Percentiles rank a stretch among this genome's conserved stretches.
phyloP scores from a whole-genome alignment of 1,284 basidiomycete genomes.

The Rhodofomes roseus region DNA sequence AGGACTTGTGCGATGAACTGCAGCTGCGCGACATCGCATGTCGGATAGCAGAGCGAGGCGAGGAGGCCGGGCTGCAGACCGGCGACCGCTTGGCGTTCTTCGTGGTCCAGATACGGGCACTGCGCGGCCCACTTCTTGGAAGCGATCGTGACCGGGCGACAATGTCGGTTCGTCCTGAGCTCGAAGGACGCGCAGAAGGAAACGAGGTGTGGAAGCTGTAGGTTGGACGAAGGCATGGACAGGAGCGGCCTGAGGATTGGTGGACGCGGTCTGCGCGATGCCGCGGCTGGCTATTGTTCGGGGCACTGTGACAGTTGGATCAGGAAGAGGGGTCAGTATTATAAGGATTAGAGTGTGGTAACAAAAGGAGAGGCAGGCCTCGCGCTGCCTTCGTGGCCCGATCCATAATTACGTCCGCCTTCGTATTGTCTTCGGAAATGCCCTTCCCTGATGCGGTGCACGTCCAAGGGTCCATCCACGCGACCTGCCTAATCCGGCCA shows the following conservation, averaged over 20 bases:
- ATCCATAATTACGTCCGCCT: neutral
- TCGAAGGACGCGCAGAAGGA: constrained; percentile 41
- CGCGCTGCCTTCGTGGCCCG: neutral
- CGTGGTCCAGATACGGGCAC: constrained; percentile 18
- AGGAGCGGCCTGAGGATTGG: neutral
- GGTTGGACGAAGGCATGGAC: constrained; percentile 31
- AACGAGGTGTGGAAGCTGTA: constrained; percentile 58
- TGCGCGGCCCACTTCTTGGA: constrained; percentile 44
- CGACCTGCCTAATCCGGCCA: neutral
- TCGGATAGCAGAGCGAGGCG: constrained; percentile 54
- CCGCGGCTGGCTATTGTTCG: neutral
- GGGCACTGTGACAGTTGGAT: constrained; percentile 1
- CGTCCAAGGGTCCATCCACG: neutral
- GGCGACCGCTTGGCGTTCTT: constrained; percentile 30
- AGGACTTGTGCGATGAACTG: constrained; percentile 47
- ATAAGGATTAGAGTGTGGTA: neutral
- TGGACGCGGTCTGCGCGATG: neutral
- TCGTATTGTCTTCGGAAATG: neutral
- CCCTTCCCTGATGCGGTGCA: neutral
- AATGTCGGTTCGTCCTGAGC: constrained; percentile 50
- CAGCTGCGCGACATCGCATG: constrained; percentile 52
- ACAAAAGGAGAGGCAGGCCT: neutral
- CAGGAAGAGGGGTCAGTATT: neutral
- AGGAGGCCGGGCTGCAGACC: constrained; percentile 48
- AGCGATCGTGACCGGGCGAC: constrained; percentile 38